A percentile compares a stretch with the other conserved stretches of the same genome.
phyloP scores from a whole-genome alignment of 2,329 filamentous ascomycete species.

The Colletotrichum sojae region DNA sequence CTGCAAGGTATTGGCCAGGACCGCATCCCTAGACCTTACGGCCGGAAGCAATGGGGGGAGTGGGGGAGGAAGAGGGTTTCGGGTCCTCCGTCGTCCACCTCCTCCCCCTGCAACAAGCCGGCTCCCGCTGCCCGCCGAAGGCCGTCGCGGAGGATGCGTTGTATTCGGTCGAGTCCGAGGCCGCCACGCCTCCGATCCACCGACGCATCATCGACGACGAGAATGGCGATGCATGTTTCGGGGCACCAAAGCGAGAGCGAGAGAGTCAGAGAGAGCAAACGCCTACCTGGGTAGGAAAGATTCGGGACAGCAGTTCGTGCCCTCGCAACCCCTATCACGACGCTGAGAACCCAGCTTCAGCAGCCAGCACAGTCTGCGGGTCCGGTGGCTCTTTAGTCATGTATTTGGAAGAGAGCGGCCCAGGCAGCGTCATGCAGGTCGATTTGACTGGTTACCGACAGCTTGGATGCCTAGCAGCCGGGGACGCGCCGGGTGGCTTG shows the following conservation, averaged over 20 bases:
- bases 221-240: conserved; percentile 8
- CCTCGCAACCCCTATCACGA: background rate
- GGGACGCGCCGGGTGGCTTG: conserved; percentile 8
- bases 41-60: background rate
- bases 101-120: conserved; percentile 7
- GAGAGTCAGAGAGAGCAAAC: conserved; percentile 1
- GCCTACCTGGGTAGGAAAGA: background rate
- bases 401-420: background rate
- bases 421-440: background rate
- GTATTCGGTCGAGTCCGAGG: conserved; percentile 3
- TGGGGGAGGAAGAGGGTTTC: background rate
- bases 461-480: conserved; percentile 14
- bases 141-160: conserved; percentile 9
- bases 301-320: background rate
- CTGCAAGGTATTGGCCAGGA: background rate
- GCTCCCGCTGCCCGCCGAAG: background rate
- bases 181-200: background rate
- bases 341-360: background rate
- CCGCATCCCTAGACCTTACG: background rate
- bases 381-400: background rate
- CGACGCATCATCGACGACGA: background rate
- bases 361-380: background rate
- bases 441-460: conserved; percentile 24
- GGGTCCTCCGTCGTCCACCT: background rate
- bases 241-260: background rate